Base-by-base conservation (phyloP, 768 basidiomycete species). In the Tremella yokohamensis region DNA sequence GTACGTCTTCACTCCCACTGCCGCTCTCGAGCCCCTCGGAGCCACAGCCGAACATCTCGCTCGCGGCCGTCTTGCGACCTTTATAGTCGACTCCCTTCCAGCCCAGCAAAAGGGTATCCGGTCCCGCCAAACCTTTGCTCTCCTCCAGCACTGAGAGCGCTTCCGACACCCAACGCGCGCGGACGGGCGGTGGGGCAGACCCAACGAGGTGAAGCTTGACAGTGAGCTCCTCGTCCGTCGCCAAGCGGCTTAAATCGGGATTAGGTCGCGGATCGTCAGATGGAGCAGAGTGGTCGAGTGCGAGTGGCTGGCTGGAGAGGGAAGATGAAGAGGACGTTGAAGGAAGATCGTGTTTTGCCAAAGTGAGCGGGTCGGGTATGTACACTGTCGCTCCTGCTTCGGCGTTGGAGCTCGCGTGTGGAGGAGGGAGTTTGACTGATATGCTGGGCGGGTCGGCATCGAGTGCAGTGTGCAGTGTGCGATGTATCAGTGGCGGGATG, bases 31-130 rank as follows among this genome's bases (percentile, higher is more conserved):
- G 37, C 24, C 67, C 68, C n/a, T 65, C 58, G 13, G 62, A 58
- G 8, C 68, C 74, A 64, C 74, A 69, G 18, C 69, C 71, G 39
- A 66, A 70, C 60, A 66, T 62, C 49, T 64, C 69, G 11, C 52
- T 53, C 38, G 58, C 62, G 2, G 49, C 61, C 38, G 63, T 70
- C 40, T 63, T 65, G 34, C 64, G 50, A 0, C 75, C 75, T 38
- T 59, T 65, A 56, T 74, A 76, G 56, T 76, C 73, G 6, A 76
- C 58, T 1, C 73, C 73, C 52, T 68, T 66, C 57, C 68, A 76
- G 3, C 75, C 75, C 13, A 76, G 29, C 22, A 76, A 52, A 1
- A 76, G 61, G 3, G 66, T 73, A 52, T 76, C 73, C 48, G 71
- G 57, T 18, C 25, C 26, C 1, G 19, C 22, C 8, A 68, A 45